Conservation (phyloP, 495 filamentous ascomycete genomes). For the Penicillium riverlandense region DNA sequence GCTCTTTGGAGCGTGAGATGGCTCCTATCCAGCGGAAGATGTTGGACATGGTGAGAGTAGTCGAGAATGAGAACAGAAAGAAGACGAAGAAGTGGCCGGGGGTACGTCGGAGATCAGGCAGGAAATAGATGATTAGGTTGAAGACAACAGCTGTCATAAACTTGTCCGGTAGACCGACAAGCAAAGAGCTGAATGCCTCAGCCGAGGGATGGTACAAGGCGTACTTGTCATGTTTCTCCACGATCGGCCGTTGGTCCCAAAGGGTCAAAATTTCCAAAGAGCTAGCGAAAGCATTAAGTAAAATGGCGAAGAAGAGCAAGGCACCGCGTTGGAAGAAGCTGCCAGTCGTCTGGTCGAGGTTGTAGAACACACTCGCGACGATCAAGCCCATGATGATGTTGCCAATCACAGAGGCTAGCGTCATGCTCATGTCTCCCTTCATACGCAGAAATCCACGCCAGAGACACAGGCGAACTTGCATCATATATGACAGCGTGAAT, state of each 20-base stretch:
- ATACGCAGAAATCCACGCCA: slow-evolving; percentile 64
- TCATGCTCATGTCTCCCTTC: slow-evolving; percentile 63
- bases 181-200: slow-evolving; percentile 77
- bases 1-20: slow-evolving; percentile 67
- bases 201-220: slow-evolving; percentile 89
- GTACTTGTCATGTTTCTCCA: slow-evolving; percentile 85
- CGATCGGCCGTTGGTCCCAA: slow-evolving; percentile 81
- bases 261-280: slow-evolving; percentile 73
- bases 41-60: slow-evolving; percentile 65
- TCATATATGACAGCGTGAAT: slow-evolving; percentile 64
- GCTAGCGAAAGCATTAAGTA: slow-evolving; percentile 77
- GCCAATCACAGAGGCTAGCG: slow-evolving; percentile 61
- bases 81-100: slow-evolving; percentile 77
- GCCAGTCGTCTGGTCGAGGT: slow-evolving; percentile 50
- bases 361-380: slow-evolving; percentile 76
- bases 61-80: slow-evolving; percentile 62
- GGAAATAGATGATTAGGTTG: slow-evolving; percentile 75
- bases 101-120: slow-evolving; percentile 74
- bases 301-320: slow-evolving; percentile 79
- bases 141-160: slow-evolving; percentile 48
- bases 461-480: slow-evolving; percentile 69
- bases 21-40: slow-evolving; percentile 80
- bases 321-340: slow-evolving; percentile 78
- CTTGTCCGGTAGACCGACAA: slow-evolving; percentile 70
- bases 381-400: slow-evolving; percentile 72